A percentile compares a stretch with the other conserved stretches of the same genome.
Conservation (phyloP, 1,284 basidiomycete genomes). For the Sphagnurus paluster region DNA sequence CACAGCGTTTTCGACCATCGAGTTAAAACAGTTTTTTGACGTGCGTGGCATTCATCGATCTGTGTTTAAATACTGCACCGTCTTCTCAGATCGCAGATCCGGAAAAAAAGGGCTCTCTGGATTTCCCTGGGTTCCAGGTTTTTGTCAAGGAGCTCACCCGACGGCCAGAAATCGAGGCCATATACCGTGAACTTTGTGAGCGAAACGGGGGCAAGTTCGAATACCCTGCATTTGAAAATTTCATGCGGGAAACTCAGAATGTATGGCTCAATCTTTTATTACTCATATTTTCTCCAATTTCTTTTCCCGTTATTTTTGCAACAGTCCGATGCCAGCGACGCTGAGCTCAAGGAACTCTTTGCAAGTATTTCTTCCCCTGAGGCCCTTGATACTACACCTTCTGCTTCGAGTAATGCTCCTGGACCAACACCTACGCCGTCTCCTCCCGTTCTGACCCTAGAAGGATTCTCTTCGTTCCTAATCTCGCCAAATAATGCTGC, state of each 20-base stretch:
- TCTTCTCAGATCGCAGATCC: conserved; percentile 78
- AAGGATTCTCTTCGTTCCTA: conserved; percentile 77
- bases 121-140: conserved; percentile 80
- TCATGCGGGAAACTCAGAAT: conserved; percentile 70
- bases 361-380: conserved; percentile 25
- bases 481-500: conserved; percentile 47
- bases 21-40: conserved; percentile 66
- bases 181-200: conserved; percentile 57
- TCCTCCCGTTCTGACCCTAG: conserved; percentile 69
- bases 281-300: neutral
- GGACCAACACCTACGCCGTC: conserved; percentile 41
- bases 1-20: conserved; percentile 58
- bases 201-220: conserved; percentile 47
- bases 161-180: conserved; percentile 75
- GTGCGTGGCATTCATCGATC: conserved; percentile 35
- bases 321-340: conserved; percentile 46
- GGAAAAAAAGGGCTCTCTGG: conserved; percentile 64
- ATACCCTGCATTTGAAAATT: conserved; percentile 58
- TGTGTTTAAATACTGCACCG: no score
- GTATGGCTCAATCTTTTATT: conserved; percentile 33
- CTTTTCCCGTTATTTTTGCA: neutral
- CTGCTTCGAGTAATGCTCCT: conserved; percentile 26
- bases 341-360: conserved; percentile 53
- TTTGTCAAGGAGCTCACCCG: conserved; percentile 86
- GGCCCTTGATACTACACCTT: conserved; percentile 10